A percentile compares a stretch with the other conserved stretches of the same genome.
phyloP scores from a whole-genome alignment of 1,284 basidiomycete genomes.

The Leccinum fallax region DNA sequence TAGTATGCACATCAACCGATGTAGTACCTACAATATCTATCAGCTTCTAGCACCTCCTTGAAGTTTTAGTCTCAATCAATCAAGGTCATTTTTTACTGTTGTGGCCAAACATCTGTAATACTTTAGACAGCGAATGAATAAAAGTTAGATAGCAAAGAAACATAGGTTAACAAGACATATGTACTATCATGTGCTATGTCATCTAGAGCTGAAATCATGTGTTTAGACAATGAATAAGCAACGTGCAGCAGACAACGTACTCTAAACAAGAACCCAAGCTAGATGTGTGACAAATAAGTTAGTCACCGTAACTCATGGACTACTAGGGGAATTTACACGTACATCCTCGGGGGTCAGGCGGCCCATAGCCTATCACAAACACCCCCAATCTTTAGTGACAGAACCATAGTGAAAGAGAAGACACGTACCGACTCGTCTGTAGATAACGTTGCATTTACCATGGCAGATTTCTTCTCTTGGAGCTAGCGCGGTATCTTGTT shows the following conservation, averaged over 20 bases:
- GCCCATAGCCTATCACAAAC: conserved; percentile 72
- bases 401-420: conserved; percentile 6
- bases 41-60: too few species aligned
- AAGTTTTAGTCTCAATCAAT: too few species aligned
- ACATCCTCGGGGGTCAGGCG: conserved; percentile 88
- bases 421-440: conserved; percentile 68
- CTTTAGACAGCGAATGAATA: too few species aligned
- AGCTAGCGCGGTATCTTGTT: conserved; percentile 48
- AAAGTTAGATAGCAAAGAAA: too few species aligned
- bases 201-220: conserved; percentile 22
- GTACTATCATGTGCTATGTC: background rate
- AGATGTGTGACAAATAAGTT: conserved; percentile 7
- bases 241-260: conserved; percentile 38
- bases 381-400: conserved; percentile 25
- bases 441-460: conserved; percentile 81
- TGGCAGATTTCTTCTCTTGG: conserved; percentile 92
- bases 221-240: background rate
- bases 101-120: too few species aligned
- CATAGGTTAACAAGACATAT: too few species aligned
- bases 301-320: conserved; percentile 6
- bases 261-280: conserved; percentile 80
- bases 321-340: conserved; percentile 38
- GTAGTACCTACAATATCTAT: too few species aligned
- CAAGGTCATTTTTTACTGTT: too few species aligned
- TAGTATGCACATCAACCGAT: too few species aligned